Base-by-base conservation (phyloP, 345 rosid species). In the Eutrema japonicum region DNA sequence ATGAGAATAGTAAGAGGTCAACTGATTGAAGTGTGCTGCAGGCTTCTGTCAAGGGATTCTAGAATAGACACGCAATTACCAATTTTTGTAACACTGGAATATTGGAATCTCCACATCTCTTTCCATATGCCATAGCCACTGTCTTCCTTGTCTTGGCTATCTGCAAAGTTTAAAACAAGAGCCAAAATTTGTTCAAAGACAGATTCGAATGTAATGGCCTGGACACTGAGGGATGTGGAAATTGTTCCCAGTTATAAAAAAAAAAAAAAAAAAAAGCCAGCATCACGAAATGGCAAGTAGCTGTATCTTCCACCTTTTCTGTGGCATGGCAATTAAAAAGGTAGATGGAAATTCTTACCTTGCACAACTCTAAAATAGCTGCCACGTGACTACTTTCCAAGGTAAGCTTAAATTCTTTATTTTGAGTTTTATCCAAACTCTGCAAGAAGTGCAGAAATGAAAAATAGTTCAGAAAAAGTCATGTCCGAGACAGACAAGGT, bases 311-410 rank as follows among this genome's bases (percentile, higher is more conserved):
- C 51, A 55, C 32, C 8, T 37, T 56, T 48, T 65, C 4, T 49
- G 33, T 33, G 33, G 47, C 42, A 64, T 56, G 47, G 62, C 47
- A 56, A 77, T 53, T 16, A 32, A 47, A 61, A 77, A 64, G 66
- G 50, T 26, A 37, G 48, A 65, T 40, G 54, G 42, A 64, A 68
- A 46, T 56, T 48, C 56, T 77, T 81, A 94, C 99, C 92, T 85
- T 86, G 83, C 99, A 94, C 75, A 87, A 78, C 79, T 94, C 99
- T 78, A 91, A 78, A 63, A 91, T 80, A 35, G 88, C 91, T 48
- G 85, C 85, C 68, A 89, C 88, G 70, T 87, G 84, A 79, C 77
- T 75, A 67, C 89, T 86, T 81, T 84, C 87, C 82, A 91, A 77
- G 36, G 79, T 81, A 78, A 94, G 75, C 82, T 83, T 89, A 81